These are phyloP conservation scores for Microcyclospora pomicola DNA, from an alignment of 2,329 filamentous ascomycete species.

Conservation along the genomic window DNA sequence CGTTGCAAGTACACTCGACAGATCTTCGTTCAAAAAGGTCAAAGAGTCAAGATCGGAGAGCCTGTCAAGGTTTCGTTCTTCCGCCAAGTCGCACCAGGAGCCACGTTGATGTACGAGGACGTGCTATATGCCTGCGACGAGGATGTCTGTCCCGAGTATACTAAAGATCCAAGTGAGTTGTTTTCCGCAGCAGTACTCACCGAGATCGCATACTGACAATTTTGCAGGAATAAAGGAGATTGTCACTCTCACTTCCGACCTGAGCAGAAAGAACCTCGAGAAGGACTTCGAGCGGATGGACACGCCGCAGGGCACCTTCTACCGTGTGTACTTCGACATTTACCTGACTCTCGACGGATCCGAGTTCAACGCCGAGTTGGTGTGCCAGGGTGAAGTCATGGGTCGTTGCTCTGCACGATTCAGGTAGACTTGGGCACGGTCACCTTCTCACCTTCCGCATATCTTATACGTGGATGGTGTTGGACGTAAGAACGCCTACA, in stretches of 20 bases:
- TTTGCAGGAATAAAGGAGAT: slow-evolving; percentile 88
- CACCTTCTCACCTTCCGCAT: too few relatives aligned
- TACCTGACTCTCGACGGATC: slow-evolving; percentile 93
- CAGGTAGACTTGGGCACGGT: slow-evolving; percentile 29
- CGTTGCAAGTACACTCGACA: slow-evolving; percentile 97
- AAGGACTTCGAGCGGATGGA: slow-evolving; percentile 99
- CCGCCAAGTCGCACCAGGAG: slow-evolving; percentile 90
- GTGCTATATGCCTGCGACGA: slow-evolving; percentile 96
- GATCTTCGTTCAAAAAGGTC: slow-evolving; percentile 97
- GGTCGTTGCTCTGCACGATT: slow-evolving; percentile 88
- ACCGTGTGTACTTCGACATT: slow-evolving; percentile 56
- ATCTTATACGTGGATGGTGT: too few relatives aligned
- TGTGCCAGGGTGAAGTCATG: slow-evolving; percentile 99
- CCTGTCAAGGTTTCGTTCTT: slow-evolving; percentile 98
- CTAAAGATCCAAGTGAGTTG: slow-evolving; percentile 92
- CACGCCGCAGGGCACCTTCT: slow-evolving; percentile 91
- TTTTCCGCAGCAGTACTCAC: not conserved
- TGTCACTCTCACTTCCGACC: slow-evolving; percentile 89
- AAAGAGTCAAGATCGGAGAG: slow-evolving; percentile 97
- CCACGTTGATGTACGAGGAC: slow-evolving; percentile 98
- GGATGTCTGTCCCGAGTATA: slow-evolving; percentile 95
- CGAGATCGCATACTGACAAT: slow-evolving; percentile 15
- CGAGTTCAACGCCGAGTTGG: slow-evolving; percentile 94
- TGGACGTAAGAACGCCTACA: too few relatives aligned
- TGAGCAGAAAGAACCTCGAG: slow-evolving; percentile 95